Conservation (phyloP, 257 asterid species). For the Nicotiana noctiflora region DNA sequence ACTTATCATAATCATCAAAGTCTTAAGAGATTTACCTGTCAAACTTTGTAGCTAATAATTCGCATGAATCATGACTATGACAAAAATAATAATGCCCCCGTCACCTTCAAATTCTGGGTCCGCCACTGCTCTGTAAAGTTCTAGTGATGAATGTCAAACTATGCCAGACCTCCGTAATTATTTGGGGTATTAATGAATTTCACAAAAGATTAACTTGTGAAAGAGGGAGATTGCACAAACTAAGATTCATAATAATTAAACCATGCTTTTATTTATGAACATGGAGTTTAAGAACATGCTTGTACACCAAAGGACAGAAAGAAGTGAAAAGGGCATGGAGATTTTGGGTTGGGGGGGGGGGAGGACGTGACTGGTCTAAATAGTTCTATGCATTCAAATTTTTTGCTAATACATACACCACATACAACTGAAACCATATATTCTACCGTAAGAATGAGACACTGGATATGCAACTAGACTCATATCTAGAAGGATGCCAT, state of each 20-base stretch:
- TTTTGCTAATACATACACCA: neutral
- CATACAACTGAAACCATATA: neutral
- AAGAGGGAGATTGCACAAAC: neutral
- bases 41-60: too few species aligned
- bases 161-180: too few species aligned
- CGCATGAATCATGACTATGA: too few species aligned
- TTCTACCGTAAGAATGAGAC: neutral
- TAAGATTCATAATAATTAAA: neutral
- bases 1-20: too few species aligned
- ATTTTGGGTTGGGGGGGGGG: neutral
- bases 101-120: too few species aligned
- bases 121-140: too few species aligned
- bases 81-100: too few species aligned
- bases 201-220: neutral
- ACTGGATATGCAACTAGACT: neutral
- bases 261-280: neutral
- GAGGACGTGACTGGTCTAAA: neutral
- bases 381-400: neutral
- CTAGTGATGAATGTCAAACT: too few species aligned
- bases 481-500: neutral
- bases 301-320: neutral
- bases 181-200: too few species aligned
- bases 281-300: neutral
- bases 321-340: too few species aligned
- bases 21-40: too few species aligned